Evolutionary conservation across 768 basidiomycete genomes (phyloP).

Genomic region (Xanthoconium stramineum): DNA sequence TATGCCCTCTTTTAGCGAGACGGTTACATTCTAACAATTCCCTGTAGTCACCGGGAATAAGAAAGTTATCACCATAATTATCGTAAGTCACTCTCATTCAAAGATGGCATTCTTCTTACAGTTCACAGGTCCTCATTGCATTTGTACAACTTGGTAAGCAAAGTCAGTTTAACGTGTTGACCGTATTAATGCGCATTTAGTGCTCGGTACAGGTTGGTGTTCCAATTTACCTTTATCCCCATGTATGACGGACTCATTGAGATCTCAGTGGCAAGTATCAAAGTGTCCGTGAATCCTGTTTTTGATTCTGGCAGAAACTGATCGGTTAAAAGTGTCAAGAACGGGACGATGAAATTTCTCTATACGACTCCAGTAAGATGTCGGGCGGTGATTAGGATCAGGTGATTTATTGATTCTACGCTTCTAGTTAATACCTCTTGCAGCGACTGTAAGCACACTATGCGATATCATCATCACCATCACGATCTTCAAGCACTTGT

Average conservation of each 20-base stretch:
- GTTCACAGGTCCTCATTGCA: neutral
- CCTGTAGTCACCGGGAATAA: constrained; percentile 1
- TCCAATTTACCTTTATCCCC: neutral
- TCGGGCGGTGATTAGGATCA: too few relatives aligned
- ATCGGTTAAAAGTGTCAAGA: neutral
- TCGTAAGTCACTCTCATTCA: neutral
- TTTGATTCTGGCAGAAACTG: neutral
- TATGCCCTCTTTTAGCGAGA: neutral
- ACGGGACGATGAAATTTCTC: constrained; percentile 4
- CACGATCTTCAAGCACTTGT: constrained; percentile 10
- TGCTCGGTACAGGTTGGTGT: constrained; percentile 8
- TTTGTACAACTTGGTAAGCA: constrained; percentile 4
- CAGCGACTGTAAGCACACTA: constrained; percentile 1
- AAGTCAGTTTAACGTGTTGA: too few relatives aligned
- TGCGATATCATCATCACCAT: constrained; percentile 13
- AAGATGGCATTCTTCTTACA: neutral
- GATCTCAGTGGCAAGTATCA: neutral
- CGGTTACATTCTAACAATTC: neutral
- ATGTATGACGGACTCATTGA: neutral
- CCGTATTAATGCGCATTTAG: neutral
- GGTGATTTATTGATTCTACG: neutral
- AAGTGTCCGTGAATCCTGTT: neutral
- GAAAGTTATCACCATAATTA: neutral
- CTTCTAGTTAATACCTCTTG: constrained; percentile 7
- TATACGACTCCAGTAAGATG: constrained; percentile 6